Evolutionary conservation across 208 protist genomes (phyloP).

Genomic region (Crithidia sp.): DNA sequence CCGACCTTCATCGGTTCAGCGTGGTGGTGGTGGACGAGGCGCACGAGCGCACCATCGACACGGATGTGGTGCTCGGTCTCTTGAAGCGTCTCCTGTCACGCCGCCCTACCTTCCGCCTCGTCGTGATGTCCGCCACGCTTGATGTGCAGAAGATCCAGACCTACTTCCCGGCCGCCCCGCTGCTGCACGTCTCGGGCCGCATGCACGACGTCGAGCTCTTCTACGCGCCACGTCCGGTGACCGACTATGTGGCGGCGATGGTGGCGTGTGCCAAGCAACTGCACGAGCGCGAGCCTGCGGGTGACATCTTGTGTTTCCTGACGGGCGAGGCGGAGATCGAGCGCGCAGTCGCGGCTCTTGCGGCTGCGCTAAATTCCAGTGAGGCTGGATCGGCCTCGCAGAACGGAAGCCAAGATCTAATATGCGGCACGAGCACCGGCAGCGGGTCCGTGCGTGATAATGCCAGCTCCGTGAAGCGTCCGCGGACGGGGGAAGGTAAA

Average conservation of each 20-base stretch:
- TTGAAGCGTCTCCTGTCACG: slow-evolving; percentile 89
- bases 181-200: slow-evolving; percentile 97
- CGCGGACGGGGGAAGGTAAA: too few species aligned
- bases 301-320: slow-evolving; percentile 91
- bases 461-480: too few species aligned
- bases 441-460: too few species aligned
- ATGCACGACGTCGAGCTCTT: slow-evolving; percentile 90
- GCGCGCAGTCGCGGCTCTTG: slow-evolving; percentile 46
- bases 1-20: slow-evolving; percentile 90
- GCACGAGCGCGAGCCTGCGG: slow-evolving; percentile 67
- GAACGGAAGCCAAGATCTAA: too few species aligned
- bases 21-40: slow-evolving; percentile 99
- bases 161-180: slow-evolving; percentile 96
- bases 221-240: slow-evolving; percentile 84
- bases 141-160: slow-evolving; percentile 95
- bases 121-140: slow-evolving; percentile 98
- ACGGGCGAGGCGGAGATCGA: slow-evolving; percentile 91
- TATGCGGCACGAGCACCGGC: too few species aligned
- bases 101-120: slow-evolving; percentile 85
- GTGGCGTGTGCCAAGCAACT: slow-evolving; percentile 73
- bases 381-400: background rate
- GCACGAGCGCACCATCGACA: slow-evolving; percentile 99
- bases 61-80: slow-evolving; percentile 98
- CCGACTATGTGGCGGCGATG: slow-evolving; percentile 93
- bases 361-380: slow-evolving; percentile 19